These are phyloP conservation scores for Centella asiatica DNA, from an alignment of 129 eudicot genomes.

Conservation along the genomic window DNA sequence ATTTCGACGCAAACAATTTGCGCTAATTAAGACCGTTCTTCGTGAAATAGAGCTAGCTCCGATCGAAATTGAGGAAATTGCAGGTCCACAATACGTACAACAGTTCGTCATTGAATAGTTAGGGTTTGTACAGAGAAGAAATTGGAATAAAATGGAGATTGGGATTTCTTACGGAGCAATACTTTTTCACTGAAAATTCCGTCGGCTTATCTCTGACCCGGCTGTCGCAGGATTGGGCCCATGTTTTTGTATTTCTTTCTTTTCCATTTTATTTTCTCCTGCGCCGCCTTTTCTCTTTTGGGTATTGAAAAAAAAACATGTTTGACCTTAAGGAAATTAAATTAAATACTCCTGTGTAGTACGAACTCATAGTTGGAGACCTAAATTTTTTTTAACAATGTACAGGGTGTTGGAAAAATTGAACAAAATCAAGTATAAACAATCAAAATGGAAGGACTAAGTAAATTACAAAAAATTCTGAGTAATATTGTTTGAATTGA, in stretches of 20 bases:
- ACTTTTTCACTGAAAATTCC: not conserved
- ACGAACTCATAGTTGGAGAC: too few relatives aligned
- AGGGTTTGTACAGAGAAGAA: not conserved
- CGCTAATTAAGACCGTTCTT: not conserved
- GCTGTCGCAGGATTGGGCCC: not conserved
- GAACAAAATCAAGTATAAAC: too few relatives aligned
- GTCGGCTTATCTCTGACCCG: not conserved
- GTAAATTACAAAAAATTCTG: too few relatives aligned
- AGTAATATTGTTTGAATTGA: too few relatives aligned
- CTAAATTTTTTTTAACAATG: too few relatives aligned
- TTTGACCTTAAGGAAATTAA: too few relatives aligned
- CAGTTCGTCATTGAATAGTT: not conserved
- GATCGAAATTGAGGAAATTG: not conserved
- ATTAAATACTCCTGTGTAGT: too few relatives aligned
- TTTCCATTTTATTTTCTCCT: not conserved
- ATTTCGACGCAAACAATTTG: not conserved
- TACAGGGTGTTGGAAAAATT: too few relatives aligned
- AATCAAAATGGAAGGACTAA: too few relatives aligned
- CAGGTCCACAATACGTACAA: not conserved
- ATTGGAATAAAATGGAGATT: not conserved
- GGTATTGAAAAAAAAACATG: too few relatives aligned
- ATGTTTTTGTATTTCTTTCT: not conserved
- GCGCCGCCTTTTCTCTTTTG: too few relatives aligned
- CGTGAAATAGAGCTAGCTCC: not conserved
- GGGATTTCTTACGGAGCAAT: not conserved